Evolutionary conservation across 139 green algal species (phyloP).

Genomic region (Chlorella sp.): DNA sequence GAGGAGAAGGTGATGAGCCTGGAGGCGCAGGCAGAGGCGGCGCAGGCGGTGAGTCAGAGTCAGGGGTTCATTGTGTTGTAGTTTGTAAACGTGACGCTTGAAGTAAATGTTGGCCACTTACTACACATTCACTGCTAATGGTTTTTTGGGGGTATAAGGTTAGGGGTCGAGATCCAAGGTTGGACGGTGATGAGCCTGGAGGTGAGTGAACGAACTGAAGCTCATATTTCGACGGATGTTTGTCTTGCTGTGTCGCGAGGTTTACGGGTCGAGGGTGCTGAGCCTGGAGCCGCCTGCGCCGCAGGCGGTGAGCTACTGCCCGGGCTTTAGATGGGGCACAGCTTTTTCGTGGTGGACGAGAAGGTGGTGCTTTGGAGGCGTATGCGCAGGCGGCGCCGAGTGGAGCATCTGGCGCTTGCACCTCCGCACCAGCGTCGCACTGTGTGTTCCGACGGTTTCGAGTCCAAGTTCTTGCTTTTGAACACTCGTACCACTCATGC

Average conservation of each 20-base stretch:
- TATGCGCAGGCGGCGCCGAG: neutral
- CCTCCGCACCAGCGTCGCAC: no score
- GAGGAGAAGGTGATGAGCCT: slow-evolving; percentile 98
- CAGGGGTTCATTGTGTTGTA: neutral
- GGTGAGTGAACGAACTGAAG: neutral
- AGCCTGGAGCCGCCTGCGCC: neutral
- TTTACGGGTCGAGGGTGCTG: no score
- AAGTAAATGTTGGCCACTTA: neutral
- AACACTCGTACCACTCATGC: no score
- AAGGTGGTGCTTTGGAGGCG: no score
- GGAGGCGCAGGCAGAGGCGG: slow-evolving; percentile 93
- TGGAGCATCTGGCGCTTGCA: neutral
- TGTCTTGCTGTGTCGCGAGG: no score
- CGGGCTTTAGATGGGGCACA: no score
- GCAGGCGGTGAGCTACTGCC: no score
- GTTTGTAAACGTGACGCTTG: neutral
- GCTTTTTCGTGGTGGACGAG: no score
- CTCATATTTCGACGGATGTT: neutral
- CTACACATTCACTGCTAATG: neutral
- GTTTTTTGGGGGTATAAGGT: no score
- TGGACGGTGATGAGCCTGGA: no score
- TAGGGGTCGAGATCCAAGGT: no score
- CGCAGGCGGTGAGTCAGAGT: slow-evolving; percentile 55
- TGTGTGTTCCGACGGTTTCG: neutral
- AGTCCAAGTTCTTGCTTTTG: neutral